A percentile compares a stretch with the other conserved stretches of the same genome.
Conservation (phyloP, 768 basidiomycete species). For the Pleurotus eryngii region DNA sequence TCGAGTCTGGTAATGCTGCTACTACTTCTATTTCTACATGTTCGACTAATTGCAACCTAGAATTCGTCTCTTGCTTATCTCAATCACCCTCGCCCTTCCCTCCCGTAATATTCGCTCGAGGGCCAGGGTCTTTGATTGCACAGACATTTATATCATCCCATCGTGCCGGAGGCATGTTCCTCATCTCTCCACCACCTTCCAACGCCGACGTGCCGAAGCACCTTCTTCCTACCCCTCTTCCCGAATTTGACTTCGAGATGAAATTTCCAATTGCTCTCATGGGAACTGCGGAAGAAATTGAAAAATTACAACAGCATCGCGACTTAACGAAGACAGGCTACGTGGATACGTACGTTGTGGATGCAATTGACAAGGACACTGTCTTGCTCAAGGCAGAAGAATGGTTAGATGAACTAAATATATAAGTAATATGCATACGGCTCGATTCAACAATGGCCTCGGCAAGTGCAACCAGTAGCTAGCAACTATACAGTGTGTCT, state of each 20-base stretch:
- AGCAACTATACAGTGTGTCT: background rate
- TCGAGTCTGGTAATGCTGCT: conserved; percentile 33
- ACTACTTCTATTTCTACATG: background rate
- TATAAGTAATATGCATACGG: conserved; percentile 17
- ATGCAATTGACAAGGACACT: conserved; percentile 32
- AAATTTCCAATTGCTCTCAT: conserved; percentile 59
- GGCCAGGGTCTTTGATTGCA: conserved; percentile 49
- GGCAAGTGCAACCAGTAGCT: no score
- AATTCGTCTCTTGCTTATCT: conserved; percentile 16
- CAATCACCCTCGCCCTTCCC: conserved; percentile 49
- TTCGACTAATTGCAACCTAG: background rate
- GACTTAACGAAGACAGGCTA: conserved; percentile 37
- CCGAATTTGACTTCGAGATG: conserved; percentile 60
- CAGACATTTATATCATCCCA: conserved; percentile 69
- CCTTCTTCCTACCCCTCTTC: conserved; percentile 32
- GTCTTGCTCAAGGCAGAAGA: conserved; percentile 39
- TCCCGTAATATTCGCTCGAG: conserved; percentile 53
- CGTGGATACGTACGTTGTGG: conserved; percentile 36
- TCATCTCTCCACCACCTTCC: conserved; percentile 53
- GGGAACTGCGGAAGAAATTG: conserved; percentile 30
- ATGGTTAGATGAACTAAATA: conserved; percentile 56
- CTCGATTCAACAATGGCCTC: no score
- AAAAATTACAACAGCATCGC: conserved; percentile 29
- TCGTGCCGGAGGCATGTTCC: conserved; percentile 57
- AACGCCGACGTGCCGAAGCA: conserved; percentile 29